A percentile compares a stretch with the other conserved stretches of the same genome.
Evolutionary conservation across 257 asterid genomes (phyloP).

Genomic region (Solanum lycopersicoides): DNA sequence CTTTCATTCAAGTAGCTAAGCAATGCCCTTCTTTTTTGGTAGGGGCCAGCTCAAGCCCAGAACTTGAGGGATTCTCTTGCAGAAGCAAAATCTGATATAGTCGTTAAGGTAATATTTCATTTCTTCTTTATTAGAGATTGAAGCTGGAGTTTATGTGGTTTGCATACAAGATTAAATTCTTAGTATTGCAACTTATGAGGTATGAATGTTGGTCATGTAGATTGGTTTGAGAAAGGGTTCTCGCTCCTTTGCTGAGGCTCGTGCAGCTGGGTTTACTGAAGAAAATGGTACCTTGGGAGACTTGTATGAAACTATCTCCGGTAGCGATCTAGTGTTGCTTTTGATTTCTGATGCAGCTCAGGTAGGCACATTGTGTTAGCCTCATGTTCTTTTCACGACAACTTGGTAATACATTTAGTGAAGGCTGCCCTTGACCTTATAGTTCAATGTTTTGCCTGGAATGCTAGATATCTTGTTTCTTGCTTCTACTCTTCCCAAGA

Average conservation of each 20-base stretch:
- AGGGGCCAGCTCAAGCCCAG: constrained; percentile 99
- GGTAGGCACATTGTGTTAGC: constrained; percentile 25
- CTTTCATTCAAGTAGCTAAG: neutral
- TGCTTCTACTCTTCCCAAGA: neutral
- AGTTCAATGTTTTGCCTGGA: neutral
- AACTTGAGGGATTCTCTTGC: constrained; percentile 78
- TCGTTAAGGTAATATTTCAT: constrained; percentile 60
- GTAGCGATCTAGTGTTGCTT: constrained; percentile 81
- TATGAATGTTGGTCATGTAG: constrained; percentile 26
- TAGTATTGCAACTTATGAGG: neutral
- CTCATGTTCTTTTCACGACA: neutral
- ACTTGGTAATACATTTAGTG: neutral
- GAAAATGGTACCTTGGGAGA: constrained; percentile 91
- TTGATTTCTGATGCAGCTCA: constrained; percentile 95
- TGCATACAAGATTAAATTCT: neutral
- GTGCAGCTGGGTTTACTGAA: constrained; percentile 79
- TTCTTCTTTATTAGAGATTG: neutral
- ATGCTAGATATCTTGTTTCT: neutral
- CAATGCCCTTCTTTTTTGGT: neutral
- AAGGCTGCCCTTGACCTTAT: neutral
- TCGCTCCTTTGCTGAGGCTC: constrained; percentile 84
- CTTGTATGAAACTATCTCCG: constrained; percentile 72
- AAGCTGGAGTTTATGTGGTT: neutral
- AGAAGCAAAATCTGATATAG: constrained; percentile 72
- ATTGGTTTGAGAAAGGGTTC: constrained; percentile 96